Evolutionary conservation across 2,329 filamentous ascomycete species (phyloP).

Genomic region (Aspergillus pseudoterreus): DNA sequence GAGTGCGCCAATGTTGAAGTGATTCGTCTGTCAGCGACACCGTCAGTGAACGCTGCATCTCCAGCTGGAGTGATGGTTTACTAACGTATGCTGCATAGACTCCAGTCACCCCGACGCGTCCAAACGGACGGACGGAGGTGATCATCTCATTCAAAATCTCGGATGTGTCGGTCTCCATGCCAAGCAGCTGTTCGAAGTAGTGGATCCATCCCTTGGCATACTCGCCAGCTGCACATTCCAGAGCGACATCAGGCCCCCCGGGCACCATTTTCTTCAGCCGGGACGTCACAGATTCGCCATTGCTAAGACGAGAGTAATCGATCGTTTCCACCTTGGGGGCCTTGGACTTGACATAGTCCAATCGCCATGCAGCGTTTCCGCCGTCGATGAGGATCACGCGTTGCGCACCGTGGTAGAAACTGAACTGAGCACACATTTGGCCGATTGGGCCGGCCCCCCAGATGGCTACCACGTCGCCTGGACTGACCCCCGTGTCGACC

Average conservation of each 20-base stretch:
- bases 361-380: conserved; percentile 58
- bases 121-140: conserved; percentile 50
- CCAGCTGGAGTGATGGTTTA: conserved; percentile 9
- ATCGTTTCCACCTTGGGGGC: conserved; percentile 65
- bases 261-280: conserved; percentile 70
- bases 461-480: conserved; percentile 72
- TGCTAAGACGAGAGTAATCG: conserved; percentile 64
- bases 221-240: conserved; percentile 66
- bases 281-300: conserved; percentile 63
- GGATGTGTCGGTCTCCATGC: conserved; percentile 78
- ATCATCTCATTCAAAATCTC: conserved; percentile 57
- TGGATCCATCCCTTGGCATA: conserved; percentile 61
- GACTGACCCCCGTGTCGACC: conserved; percentile 76
- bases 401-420: conserved; percentile 67
- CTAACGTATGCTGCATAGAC: conserved; percentile 59
- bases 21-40: conserved; percentile 57
- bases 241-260: conserved; percentile 68
- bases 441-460: conserved; percentile 88
- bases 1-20: conserved; percentile 77
- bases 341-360: conserved; percentile 64
- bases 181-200: conserved; percentile 57
- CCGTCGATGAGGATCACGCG: conserved; percentile 77
- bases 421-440: conserved; percentile 68
- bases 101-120: conserved; percentile 73
- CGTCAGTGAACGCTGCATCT: not conserved